Percentiles rank a stretch among this genome's conserved stretches.
These are phyloP conservation scores for Pilobolus umbonatus DNA, from an alignment of 192 early-diverging fungal genomes.

Conservation along the genomic window DNA sequence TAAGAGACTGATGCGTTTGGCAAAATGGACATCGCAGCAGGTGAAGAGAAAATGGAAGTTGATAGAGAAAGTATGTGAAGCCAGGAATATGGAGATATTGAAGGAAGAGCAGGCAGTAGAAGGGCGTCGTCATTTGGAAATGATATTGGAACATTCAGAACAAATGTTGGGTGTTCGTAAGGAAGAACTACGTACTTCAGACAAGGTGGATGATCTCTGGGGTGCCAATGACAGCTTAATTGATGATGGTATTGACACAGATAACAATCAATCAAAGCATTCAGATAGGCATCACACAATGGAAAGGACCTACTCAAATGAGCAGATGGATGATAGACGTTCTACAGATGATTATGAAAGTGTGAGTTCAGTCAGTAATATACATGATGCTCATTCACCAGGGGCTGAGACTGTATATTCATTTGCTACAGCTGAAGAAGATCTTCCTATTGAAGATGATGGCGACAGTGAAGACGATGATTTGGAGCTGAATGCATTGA, in stretches of 20 bases:
- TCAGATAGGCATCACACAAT: too few relatives aligned
- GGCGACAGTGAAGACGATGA: constrained; percentile 31
- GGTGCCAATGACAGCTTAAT: too few relatives aligned
- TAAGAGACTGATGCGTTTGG: constrained; percentile 44
- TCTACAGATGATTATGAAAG: neutral
- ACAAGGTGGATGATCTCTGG: neutral
- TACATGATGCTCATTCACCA: neutral
- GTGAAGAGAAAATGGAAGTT: constrained; percentile 70
- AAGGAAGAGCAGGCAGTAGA: constrained; percentile 55
- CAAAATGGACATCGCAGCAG: constrained; percentile 62
- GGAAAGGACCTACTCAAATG: neutral
- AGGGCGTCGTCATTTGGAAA: constrained; percentile 62
- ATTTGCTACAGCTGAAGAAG: constrained; percentile 14
- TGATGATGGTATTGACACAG: too few relatives aligned
- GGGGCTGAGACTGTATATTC: constrained; percentile 1
- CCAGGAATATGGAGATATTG: constrained; percentile 52
- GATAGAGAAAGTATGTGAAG: constrained; percentile 55
- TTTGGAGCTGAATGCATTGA: constrained; percentile 28
- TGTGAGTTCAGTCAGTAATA: too few relatives aligned
- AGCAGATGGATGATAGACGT: neutral
- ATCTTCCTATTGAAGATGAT: constrained; percentile 23
- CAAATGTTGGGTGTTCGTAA: constrained; percentile 60
- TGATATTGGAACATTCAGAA: constrained; percentile 70
- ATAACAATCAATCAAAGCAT: too few relatives aligned
- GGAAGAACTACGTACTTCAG: constrained; percentile 15